Evolutionary conservation across 1,284 basidiomycete species (phyloP).

Genomic region (Singerocomus inundabilis): DNA sequence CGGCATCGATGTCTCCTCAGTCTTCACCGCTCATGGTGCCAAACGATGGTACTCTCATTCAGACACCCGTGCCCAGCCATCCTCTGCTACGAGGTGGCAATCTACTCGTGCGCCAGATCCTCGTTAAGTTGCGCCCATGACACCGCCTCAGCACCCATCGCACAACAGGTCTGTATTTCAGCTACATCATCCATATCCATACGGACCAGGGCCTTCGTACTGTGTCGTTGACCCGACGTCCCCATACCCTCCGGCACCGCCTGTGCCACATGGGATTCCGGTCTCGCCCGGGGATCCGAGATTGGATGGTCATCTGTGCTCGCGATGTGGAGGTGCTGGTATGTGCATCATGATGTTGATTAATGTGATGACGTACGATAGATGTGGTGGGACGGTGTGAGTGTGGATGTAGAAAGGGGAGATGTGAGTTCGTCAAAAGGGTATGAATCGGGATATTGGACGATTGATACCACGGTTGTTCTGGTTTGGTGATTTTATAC

Average conservation of each 20-base stretch:
- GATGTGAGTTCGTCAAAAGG: background rate
- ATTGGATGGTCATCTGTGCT: constrained; percentile 34
- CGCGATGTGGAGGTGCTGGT: too few relatives aligned
- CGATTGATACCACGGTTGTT: too few relatives aligned
- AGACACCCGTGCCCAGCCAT: too few relatives aligned
- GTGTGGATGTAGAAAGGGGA: background rate
- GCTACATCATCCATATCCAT: constrained; percentile 3
- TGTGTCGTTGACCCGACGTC: constrained; percentile 23
- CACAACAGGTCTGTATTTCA: constrained; percentile 24
- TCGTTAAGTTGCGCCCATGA: constrained; percentile 32
- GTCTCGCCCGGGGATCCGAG: constrained; percentile 55
- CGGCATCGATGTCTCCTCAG: too few relatives aligned
- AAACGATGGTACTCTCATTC: too few relatives aligned
- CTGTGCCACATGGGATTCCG: constrained; percentile 49
- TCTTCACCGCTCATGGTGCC: too few relatives aligned
- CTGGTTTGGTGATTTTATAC: too few relatives aligned
- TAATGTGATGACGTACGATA: too few relatives aligned
- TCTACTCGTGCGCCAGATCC: background rate
- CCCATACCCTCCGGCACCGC: constrained; percentile 28
- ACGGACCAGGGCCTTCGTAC: constrained; percentile 13
- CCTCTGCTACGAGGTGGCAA: too few relatives aligned
- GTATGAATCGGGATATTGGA: too few relatives aligned
- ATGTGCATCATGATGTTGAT: too few relatives aligned
- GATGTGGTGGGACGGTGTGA: too few relatives aligned
- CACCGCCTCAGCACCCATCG: constrained; percentile 10